Conservation (phyloP, 2,329 filamentous ascomycete species). For the Setomelanomma holmii region DNA sequence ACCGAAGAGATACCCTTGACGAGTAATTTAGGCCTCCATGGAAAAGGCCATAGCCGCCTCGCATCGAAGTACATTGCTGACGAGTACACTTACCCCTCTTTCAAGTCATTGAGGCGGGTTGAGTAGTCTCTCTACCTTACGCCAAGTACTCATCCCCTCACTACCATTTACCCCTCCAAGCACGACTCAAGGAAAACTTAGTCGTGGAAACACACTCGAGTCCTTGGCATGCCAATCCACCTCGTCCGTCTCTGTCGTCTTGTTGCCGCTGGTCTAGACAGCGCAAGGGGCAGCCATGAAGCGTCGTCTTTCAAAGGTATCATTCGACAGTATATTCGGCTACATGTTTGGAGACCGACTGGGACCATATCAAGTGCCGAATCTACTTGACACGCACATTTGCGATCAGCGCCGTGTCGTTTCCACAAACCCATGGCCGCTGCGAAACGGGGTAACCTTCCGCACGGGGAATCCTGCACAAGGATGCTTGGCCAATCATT, state of each 20-base stretch:
- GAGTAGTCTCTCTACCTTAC: neutral
- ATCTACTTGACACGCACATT: slow-evolving; percentile 1
- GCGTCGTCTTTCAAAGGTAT: neutral
- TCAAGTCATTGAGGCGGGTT: neutral
- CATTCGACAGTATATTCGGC: neutral
- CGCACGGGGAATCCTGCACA: slow-evolving; percentile 26
- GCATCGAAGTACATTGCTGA: neutral
- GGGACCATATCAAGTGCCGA: neutral
- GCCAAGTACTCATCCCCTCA: neutral
- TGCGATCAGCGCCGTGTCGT: slow-evolving; percentile 13
- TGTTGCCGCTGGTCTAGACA: neutral
- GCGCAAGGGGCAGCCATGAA: neutral
- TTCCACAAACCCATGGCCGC: slow-evolving; percentile 8
- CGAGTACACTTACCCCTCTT: neutral
- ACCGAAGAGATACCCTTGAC: neutral
- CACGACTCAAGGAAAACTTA: neutral
- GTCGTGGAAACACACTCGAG: neutral
- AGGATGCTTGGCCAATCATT: slow-evolving; percentile 35
- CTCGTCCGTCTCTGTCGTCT: neutral
- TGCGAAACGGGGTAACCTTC: slow-evolving; percentile 16
- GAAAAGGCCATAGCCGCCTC: neutral
- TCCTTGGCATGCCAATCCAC: neutral
- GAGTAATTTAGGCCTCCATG: neutral
- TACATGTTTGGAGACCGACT: neutral
- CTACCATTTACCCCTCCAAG: neutral